Base-by-base conservation (phyloP, 202 grass and related monocot genomes). In the Miscanthus sacchariflorus region DNA sequence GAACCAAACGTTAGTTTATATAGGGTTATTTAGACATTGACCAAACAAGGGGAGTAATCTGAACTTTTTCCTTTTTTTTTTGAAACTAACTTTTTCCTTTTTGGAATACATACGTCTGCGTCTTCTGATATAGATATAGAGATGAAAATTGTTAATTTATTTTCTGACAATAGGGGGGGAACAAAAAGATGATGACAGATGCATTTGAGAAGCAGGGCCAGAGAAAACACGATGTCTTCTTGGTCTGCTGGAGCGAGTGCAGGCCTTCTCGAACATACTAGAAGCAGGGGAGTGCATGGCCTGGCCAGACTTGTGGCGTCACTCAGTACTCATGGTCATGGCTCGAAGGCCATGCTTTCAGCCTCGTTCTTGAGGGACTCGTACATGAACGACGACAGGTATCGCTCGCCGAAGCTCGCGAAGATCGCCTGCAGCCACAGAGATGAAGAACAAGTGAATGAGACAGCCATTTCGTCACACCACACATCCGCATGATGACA, bases 391-490 rank as follows among this genome's bases (percentile, higher is more conserved):
- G 93, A 88, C 7, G 90, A 92, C 13, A 95, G 74, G 64, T 92
- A 92, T 14, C 88, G 78, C 90, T 95, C 93, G n/a, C 90, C 90
- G 76, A 79, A 95, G 85, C 93, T 95, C 2, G 90, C 88, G 45
- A 92, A 92, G 24, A 95, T 80, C 19, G 74, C 86, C 90, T 95
- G 79, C 35, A 78, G 68, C 23, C 5, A 71, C 43, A 45, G 4
- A 12, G 45, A 24, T 0, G 12, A 76, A 18, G 68, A 81, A 56
- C 54, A 66, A n/a, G 12, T 54, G 24, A 48, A 75, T 39, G 49
- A 52, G 13, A 49, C 13, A 15, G 13, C 49, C 49, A 52, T 17
- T 19, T 19, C 50, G 50, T 69, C 36, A 39, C 35, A 36, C 4
- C 69, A 13, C 52, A 4, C 70, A 28, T 25, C 6, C 7, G 36